These are phyloP conservation scores for Saccharomyces hybrid DNA, from an alignment of 1,139 yeast species.

Conservation along the genomic window DNA sequence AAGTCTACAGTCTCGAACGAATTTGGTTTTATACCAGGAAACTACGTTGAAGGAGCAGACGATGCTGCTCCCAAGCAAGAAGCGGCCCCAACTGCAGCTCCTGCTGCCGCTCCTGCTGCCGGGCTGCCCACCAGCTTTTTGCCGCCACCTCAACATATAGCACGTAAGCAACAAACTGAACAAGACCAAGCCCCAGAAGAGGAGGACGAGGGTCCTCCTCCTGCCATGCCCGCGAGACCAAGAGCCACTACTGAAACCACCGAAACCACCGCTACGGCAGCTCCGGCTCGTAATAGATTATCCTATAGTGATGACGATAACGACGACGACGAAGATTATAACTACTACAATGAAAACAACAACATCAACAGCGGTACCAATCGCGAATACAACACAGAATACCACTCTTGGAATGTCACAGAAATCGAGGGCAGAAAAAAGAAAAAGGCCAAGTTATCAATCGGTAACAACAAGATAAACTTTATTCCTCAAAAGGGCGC, in stretches of 20 bases:
- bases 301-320: conserved; percentile 6
- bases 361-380: conserved; percentile 10
- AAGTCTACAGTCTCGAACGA: conserved; percentile 42
- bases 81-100: conserved; percentile 1
- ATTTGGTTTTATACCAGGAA: conserved; percentile 91
- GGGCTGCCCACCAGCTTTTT: conserved; percentile 31
- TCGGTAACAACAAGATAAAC: conserved; percentile 50
- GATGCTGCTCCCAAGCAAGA: conserved; percentile 21
- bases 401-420: conserved; percentile 71
- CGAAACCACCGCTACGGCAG: conserved; percentile 3
- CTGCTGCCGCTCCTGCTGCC: conserved; percentile 17
- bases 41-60: conserved; percentile 56
- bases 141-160: conserved; percentile 38
- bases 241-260: conserved; percentile 6
- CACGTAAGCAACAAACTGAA: conserved; percentile 4
- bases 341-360: conserved; percentile 16
- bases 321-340: conserved; percentile 16
- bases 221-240: conserved; percentile 55
- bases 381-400: conserved; percentile 9
- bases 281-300: conserved; percentile 6
- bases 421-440: conserved; percentile 90
- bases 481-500: conserved; percentile 46
- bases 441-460: conserved; percentile 55
- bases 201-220: conserved; percentile 41
- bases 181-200: conserved; percentile 10